Percentiles rank a stretch among this genome's conserved stretches.
Conservation (phyloP, 1,284 basidiomycete species). For the Caloboletus inedulis region DNA sequence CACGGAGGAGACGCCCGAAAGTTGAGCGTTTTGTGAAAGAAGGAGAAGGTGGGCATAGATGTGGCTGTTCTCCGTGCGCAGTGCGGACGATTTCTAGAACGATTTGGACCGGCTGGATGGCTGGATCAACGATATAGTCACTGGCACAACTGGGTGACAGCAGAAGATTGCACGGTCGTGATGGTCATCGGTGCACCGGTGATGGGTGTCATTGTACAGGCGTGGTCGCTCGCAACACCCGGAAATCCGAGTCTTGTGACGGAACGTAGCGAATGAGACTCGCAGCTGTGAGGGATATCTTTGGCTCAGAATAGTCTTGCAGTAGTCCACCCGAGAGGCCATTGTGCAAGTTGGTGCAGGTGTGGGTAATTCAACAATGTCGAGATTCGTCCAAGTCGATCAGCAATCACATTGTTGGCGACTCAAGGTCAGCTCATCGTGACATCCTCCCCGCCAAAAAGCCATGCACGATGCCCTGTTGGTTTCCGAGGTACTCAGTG, state of each 20-base stretch:
- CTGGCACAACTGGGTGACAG: neutral
- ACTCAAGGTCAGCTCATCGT: neutral
- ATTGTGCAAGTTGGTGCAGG: too few species aligned
- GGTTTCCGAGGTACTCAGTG: neutral
- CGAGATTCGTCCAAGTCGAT: too few species aligned
- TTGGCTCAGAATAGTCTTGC: neutral
- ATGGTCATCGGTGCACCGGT: constrained; percentile 27
- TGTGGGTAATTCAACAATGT: too few species aligned
- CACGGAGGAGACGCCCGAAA: constrained; percentile 49
- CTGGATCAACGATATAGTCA: constrained; percentile 46
- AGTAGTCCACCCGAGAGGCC: too few species aligned
- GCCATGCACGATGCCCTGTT: neutral
- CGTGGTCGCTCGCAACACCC: constrained; percentile 4
- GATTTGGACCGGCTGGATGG: constrained; percentile 33
- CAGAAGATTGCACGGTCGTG: constrained; percentile 16
- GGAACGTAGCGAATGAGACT: neutral
- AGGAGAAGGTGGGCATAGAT: constrained; percentile 66
- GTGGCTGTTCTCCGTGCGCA: constrained; percentile 58
- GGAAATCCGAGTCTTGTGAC: neutral
- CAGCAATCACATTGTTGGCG: too few species aligned
- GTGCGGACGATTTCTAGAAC: constrained; percentile 49
- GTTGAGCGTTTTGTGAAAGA: constrained; percentile 44
- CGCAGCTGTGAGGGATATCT: too few species aligned
- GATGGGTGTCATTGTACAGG: constrained; percentile 6
- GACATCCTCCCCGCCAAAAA: neutral